phyloP scores from a whole-genome alignment of 495 filamentous ascomycete species.

The Pyrenopolyporus hunteri region DNA sequence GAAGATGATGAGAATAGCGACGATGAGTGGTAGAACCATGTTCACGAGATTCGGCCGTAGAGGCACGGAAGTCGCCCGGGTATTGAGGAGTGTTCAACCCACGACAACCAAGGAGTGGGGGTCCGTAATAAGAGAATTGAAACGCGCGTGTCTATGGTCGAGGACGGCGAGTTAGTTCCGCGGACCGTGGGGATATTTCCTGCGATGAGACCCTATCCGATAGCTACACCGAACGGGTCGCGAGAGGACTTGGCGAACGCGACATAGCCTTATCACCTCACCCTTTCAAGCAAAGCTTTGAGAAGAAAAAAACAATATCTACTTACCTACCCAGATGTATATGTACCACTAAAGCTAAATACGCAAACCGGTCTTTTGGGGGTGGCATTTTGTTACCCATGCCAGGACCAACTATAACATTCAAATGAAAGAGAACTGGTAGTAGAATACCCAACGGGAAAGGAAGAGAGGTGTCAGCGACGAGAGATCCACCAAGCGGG shows the following conservation, averaged over 20 bases:
- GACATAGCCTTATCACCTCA: neutral
- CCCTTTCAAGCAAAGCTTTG: conserved; percentile 6
- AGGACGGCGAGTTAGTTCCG: neutral
- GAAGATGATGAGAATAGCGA: conserved; percentile 81
- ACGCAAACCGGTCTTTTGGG: conserved; percentile 6
- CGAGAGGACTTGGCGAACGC: neutral
- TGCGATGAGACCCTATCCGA: neutral
- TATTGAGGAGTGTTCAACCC: neutral
- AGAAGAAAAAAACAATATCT: no score
- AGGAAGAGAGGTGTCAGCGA: no score
- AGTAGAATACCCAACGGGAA: neutral
- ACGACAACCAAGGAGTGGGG: neutral
- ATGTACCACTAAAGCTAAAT: conserved; percentile 21
- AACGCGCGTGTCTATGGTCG: neutral
- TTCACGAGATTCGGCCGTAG: conserved; percentile 8
- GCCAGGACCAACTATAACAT: conserved; percentile 3
- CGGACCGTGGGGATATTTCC: neutral
- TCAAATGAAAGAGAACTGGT: neutral
- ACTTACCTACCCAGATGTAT: conserved; percentile 3
- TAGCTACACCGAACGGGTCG: neutral
- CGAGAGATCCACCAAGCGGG: no score
- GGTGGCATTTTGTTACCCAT: neutral
- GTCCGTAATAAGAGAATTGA: neutral
- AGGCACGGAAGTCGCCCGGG: neutral
- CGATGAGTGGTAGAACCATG: conserved; percentile 70